Evolutionary conservation across 2,329 filamentous ascomycete genomes (phyloP), one percentile per base, ranked within the genome.

Genomic region (Verticillium klebahnii): DNA sequence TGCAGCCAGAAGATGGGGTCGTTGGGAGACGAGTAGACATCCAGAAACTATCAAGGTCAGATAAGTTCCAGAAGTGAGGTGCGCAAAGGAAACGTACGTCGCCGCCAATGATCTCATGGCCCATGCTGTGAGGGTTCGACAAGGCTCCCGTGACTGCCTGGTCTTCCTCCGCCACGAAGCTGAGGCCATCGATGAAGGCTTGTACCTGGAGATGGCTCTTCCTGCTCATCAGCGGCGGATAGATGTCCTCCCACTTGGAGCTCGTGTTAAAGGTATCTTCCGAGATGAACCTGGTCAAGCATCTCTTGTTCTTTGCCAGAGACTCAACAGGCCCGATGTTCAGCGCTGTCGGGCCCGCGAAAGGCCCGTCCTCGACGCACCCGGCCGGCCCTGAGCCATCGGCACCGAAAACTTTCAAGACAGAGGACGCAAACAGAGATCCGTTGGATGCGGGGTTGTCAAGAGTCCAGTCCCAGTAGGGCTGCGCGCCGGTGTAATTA

Each of bases 401-500:
- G 14, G 11, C 50, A 9, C 50, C 50, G 8, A 54, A 54, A 3
- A n/a, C 50, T n/a, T 54, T 54, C 1, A 54, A 5, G 50, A 54
- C 15, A 1, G 50, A 8, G 8, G 50, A 54, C 1, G 50, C 17
- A 14, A 31, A 54, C 8, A 54, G 50, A 7, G 25, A 54, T 3
- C 19, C 50, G 19, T 25, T 54, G 11, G 50, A 54, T 23, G 50
- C 50, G 4, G 50, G 50, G 50, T 54, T 39, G 6, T 65, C 63
- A 0, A 62, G 54, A 14, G 62, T 62, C 63, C 63, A 65, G 57
- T 65, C 63, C 63, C 63, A 65, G 34, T 65, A 65, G 3, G 68
- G 68, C 0, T 68, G 67, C 15, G 45, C 52, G 31, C 68, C 68
- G 8, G 50, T 62, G n/a, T 68, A 70, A 11, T 67, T 65, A 57